Evolutionary conservation across 345 rosid species (phyloP), one percentile per base, ranked within the genome.

Genomic region (Punica granatum): DNA sequence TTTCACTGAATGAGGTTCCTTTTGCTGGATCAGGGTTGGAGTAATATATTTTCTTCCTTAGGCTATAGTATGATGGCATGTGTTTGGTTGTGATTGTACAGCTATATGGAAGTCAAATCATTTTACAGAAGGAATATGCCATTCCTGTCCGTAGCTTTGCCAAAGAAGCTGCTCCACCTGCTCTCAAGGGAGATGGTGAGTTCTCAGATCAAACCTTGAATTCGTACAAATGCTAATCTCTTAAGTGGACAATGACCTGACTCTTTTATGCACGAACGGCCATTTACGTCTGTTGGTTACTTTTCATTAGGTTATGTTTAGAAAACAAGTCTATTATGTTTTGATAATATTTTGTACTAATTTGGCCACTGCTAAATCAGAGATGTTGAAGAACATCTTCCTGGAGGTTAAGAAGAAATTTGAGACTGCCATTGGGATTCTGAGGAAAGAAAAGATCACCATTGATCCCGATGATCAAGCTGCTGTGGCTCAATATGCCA

Each of bases 371-470:
- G 65, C 34, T 60, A 35, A 56, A 63, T 76, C 53, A 94, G 99
- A 86, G 85, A 85, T 92, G 92, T 73, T 95, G 87, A 95, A 95
- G 90, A 79, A 83, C 75, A 81, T 95, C 77, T 95, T 88, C 76
- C 68, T 83, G 75, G 99, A 92, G 3, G 82, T 95, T 64, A 90
- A 88, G 86, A 83, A 82, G 67, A 92, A 95, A 62, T 95, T 83
- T 65, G 90, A 86, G 78, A 80, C 86, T 3, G 98, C 98, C 28
- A 67, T 95, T 48, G 98, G 91, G 60, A 65, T 92, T 73, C 80
- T 92, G 68, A 81, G 85, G 23, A 85, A 87, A 86, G 99, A 95
- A 78, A 92, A 90, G 77, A 92, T 95, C 81, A 90, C 90, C 74
- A 86, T 95, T 66, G 90, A 68, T 67, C 98, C 99, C 23, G 87